Percentiles rank a stretch among this genome's conserved stretches.
phyloP scores from a whole-genome alignment of 805 yeast genomes.

The Wickerhamiella qilinensis region DNA sequence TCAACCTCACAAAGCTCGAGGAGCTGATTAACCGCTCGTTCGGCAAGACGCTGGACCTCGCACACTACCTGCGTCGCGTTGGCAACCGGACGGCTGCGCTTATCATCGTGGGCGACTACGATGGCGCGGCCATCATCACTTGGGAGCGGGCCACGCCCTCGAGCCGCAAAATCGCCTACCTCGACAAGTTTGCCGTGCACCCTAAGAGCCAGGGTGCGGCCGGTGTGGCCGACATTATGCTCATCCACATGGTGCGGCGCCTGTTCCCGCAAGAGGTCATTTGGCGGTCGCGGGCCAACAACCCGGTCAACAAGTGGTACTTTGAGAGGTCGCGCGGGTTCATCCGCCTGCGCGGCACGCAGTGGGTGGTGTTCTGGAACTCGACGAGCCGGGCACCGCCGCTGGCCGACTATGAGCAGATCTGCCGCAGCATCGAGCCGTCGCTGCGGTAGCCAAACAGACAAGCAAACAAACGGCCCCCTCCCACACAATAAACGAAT shows the following conservation, averaged over 20 bases:
- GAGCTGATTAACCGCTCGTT: constrained; percentile 65
- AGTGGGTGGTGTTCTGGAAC: constrained; percentile 32
- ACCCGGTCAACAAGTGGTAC: constrained; percentile 96
- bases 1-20: constrained; percentile 44
- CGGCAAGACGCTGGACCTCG: constrained; percentile 45
- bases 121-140: constrained; percentile 86
- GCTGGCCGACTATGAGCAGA: constrained; percentile 31
- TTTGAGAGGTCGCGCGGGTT: constrained; percentile 79
- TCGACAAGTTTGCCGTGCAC: constrained; percentile 88
- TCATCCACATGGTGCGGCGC: constrained; percentile 55
- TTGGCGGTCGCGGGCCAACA: constrained; percentile 78
- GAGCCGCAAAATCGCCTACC: constrained; percentile 44
- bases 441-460: constrained; percentile 22
- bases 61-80: constrained; percentile 52
- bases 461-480: not conserved
- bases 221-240: constrained; percentile 85
- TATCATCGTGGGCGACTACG: constrained; percentile 84
- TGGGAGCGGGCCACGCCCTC: constrained; percentile 41
- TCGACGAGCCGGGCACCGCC: constrained; percentile 19
- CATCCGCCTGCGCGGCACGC: constrained; percentile 28
- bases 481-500: not conserved
- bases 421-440: constrained; percentile 43
- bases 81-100: constrained; percentile 53
- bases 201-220: constrained; percentile 75
- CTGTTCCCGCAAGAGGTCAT: constrained; percentile 56